These are phyloP conservation scores for Hypoxylon rubiginosum DNA, from an alignment of 2,329 filamentous ascomycete genomes.

Conservation along the genomic window DNA sequence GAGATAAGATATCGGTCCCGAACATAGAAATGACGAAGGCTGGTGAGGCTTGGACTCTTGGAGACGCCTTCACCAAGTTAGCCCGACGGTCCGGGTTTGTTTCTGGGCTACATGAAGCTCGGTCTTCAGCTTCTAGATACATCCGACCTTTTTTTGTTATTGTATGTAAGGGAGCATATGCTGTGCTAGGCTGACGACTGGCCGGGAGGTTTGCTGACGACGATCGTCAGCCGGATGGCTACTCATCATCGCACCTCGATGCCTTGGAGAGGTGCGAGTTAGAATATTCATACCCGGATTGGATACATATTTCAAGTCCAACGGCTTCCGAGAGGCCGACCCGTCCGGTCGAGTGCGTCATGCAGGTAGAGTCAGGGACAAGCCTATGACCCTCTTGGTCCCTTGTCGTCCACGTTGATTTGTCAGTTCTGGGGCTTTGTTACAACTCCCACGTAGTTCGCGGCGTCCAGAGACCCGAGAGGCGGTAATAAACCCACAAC, in stretches of 20 bases:
- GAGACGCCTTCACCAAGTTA: constrained; percentile 1
- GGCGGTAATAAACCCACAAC: background rate
- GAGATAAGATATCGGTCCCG: constrained; percentile 15
- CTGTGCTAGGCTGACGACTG: background rate
- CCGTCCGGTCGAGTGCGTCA: constrained; percentile 22
- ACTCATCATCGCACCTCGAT: background rate
- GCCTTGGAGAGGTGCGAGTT: background rate
- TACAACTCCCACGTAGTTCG: background rate
- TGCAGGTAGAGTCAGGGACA: constrained; percentile 1
- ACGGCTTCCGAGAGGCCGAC: constrained; percentile 31
- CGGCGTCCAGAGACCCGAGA: constrained; percentile 4
- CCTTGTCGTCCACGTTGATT: constrained; percentile 18
- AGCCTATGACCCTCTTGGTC: constrained; percentile 1
- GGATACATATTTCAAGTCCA: constrained; percentile 13
- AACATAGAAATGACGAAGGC: background rate
- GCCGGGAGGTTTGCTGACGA: background rate
- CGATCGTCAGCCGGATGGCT: background rate
- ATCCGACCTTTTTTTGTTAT: background rate
- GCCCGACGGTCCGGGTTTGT: background rate
- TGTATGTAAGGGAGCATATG: background rate
- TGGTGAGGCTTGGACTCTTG: too few relatives aligned
- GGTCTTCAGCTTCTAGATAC: background rate
- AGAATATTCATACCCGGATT: constrained; percentile 9
- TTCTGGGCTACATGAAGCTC: background rate
- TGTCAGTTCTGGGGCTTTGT: constrained; percentile 11